Conservation (phyloP, 1,284 basidiomycete genomes). For the Taiwanofungus camphoratus region DNA sequence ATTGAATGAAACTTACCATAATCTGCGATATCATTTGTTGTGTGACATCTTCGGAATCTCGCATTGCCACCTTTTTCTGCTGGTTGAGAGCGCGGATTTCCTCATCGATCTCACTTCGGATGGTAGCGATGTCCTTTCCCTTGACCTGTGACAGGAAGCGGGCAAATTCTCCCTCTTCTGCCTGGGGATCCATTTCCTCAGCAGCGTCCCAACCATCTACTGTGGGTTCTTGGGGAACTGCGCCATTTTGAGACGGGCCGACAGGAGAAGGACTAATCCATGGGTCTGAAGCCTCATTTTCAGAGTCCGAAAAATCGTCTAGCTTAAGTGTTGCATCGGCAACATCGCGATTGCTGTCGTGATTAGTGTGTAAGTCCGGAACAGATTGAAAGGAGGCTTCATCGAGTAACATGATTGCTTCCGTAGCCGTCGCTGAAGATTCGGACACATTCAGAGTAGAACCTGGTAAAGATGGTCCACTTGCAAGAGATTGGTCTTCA, state of each 20-base stretch:
- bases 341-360: neutral
- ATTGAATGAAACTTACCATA: conserved; percentile 78
- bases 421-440: too few species aligned
- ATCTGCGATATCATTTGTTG: conserved; percentile 95
- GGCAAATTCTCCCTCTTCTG: conserved; percentile 89
- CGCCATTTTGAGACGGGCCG: conserved; percentile 8
- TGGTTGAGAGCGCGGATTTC: conserved; percentile 82
- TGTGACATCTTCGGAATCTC: conserved; percentile 93
- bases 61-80: conserved; percentile 83
- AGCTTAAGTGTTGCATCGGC: neutral
- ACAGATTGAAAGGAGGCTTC: too few species aligned
- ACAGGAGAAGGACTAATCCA: conserved; percentile 52
- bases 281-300: conserved; percentile 13
- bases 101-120: conserved; percentile 85
- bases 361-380: too few species aligned
- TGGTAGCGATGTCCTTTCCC: conserved; percentile 73
- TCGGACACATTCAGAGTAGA: too few species aligned
- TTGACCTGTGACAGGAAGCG: conserved; percentile 88
- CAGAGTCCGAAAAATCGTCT: neutral
- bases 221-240: conserved; percentile 13
- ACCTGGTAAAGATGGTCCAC: too few species aligned
- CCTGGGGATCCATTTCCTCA: conserved; percentile 74
- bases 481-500: too few species aligned
- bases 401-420: too few species aligned
- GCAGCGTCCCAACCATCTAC: conserved; percentile 56